A percentile compares a stretch with the other conserved stretches of the same genome.
Conservation (phyloP, 805 yeast species). For the Sungouiozyma intestinalis region DNA sequence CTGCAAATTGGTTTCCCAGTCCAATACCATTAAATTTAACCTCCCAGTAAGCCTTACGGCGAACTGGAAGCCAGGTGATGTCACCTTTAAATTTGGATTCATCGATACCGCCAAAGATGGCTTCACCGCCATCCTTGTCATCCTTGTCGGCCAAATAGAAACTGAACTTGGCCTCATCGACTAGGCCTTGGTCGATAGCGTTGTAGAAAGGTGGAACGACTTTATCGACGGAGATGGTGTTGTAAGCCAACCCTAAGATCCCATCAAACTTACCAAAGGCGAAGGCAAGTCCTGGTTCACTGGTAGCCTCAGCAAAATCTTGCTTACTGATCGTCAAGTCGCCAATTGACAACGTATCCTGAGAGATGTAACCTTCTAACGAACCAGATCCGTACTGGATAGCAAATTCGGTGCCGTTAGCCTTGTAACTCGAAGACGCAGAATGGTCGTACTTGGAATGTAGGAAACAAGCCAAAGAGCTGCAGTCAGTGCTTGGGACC, state of each 20-base stretch:
- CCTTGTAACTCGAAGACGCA: slow-evolving; percentile 70
- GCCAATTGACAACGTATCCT: slow-evolving; percentile 73
- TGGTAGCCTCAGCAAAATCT: slow-evolving; percentile 94
- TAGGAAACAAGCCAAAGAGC: slow-evolving; percentile 89
- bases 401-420: slow-evolving; percentile 77
- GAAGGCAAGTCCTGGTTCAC: slow-evolving; percentile 95
- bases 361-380: slow-evolving; percentile 83
- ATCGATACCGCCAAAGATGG: slow-evolving; percentile 93
- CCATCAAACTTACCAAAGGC: slow-evolving; percentile 99
- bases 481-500: slow-evolving; percentile 86
- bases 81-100: slow-evolving; percentile 67
- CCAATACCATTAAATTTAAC: slow-evolving; percentile 85
- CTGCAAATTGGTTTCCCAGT: slow-evolving; percentile 86
- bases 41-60: slow-evolving; percentile 99
- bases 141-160: slow-evolving; percentile 82
- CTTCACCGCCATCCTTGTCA: slow-evolving; percentile 69
- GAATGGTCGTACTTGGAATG: slow-evolving; percentile 86
- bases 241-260: slow-evolving; percentile 89
- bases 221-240: slow-evolving; percentile 78
- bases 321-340: slow-evolving; percentile 69
- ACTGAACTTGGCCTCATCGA: slow-evolving; percentile 79
- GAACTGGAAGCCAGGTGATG: slow-evolving; percentile 90
- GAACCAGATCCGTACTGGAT: slow-evolving; percentile 92
- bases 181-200: slow-evolving; percentile 69
- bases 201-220: slow-evolving; percentile 91